Conservation (phyloP, 2,329 filamentous ascomycete genomes). For the Diaporthe ampelina region DNA sequence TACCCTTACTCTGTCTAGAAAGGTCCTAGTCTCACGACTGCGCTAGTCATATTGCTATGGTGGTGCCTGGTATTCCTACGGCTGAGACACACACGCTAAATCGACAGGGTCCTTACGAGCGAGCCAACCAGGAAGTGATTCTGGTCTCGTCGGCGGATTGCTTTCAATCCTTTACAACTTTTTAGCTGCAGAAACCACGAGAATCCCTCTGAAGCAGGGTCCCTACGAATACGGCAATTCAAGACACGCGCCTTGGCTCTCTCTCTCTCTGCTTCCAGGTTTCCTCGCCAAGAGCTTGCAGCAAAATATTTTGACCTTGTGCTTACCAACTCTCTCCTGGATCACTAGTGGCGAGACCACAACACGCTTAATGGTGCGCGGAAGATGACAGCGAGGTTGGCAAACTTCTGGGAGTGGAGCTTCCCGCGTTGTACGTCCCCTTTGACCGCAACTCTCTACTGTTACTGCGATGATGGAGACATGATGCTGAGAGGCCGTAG, state of each 20-base stretch:
- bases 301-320: not conserved
- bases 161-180: not conserved
- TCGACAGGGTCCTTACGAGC: constrained; percentile 18
- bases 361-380: not conserved
- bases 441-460: not conserved
- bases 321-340: too few relatives aligned
- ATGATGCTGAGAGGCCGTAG: not conserved
- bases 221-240: constrained; percentile 1
- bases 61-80: not conserved
- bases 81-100: not conserved
- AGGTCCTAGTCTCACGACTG: not conserved
- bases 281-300: not conserved
- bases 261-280: too few relatives aligned
- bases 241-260: not conserved
- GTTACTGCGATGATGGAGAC: not conserved
- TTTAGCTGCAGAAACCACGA: not conserved
- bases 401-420: not conserved
- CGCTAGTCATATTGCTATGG: not conserved
- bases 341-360: not conserved
- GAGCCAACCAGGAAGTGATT: not conserved
- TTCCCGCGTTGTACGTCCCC: not conserved
- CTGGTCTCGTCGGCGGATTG: not conserved
- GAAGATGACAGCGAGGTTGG: not conserved
- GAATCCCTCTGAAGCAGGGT: not conserved
- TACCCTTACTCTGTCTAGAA: not conserved